A percentile compares a stretch with the other conserved stretches of the same genome.
phyloP scores from a whole-genome alignment of 768 basidiomycete species.

The Amyloporia xantha region DNA sequence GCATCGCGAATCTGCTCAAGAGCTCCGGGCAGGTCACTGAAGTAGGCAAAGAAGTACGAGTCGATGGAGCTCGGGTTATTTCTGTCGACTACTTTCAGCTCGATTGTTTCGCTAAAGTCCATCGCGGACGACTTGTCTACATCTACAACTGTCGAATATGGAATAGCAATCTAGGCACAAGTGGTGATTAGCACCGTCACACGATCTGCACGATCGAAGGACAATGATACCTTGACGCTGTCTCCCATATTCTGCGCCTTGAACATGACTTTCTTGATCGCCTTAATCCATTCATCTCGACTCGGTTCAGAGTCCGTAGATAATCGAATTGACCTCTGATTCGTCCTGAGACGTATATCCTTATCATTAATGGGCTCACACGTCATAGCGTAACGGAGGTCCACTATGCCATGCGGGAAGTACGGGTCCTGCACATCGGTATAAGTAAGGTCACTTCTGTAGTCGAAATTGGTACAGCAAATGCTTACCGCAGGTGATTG shows the following conservation, averaged over 20 bases:
- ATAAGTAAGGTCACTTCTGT: slow-evolving; percentile 1
- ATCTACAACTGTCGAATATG: slow-evolving; percentile 83
- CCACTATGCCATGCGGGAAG: slow-evolving; percentile 95
- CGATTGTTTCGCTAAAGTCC: slow-evolving; percentile 95
- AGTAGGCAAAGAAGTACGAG: slow-evolving; percentile 95
- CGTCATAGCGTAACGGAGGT: slow-evolving; percentile 85
- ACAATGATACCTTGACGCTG: slow-evolving; percentile 74
- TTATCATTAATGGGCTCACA: slow-evolving; percentile 78
- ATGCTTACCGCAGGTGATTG: slow-evolving; percentile 80
- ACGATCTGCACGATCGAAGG: neutral
- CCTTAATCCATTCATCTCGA: slow-evolving; percentile 94
- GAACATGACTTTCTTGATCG: slow-evolving; percentile 90
- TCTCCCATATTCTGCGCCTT: slow-evolving; percentile 96
- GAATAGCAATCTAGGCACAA: slow-evolving; percentile 73
- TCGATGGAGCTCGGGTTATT: slow-evolving; percentile 71
- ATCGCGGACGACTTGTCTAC: slow-evolving; percentile 84
- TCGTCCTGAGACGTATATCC: slow-evolving; percentile 78
- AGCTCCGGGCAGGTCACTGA: slow-evolving; percentile 71
- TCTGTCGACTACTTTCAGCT: slow-evolving; percentile 86
- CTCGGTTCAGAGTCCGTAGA: slow-evolving; percentile 77
- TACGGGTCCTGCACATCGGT: slow-evolving; percentile 74
- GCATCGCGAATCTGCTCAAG: slow-evolving; percentile 77
- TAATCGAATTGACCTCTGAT: slow-evolving; percentile 66
- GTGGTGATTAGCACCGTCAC: slow-evolving; percentile 2
- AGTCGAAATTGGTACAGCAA: neutral